Evolutionary conservation across 2,329 filamentous ascomycete genomes (phyloP), one percentile per base, ranked within the genome.

Genomic region (Colletotrichum aenigma): DNA sequence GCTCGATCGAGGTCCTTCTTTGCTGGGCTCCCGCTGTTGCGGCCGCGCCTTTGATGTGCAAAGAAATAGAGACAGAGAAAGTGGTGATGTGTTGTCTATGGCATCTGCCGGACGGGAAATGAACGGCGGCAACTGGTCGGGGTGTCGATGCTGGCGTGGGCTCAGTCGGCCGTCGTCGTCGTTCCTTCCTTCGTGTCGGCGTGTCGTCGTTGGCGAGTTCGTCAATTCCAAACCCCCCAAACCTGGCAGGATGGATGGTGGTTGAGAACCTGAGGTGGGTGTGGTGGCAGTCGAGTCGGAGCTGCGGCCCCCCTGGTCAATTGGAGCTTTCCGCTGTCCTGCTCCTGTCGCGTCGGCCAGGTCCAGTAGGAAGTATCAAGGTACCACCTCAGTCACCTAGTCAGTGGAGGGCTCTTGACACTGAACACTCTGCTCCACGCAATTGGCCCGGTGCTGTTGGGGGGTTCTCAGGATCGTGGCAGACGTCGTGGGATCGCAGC

Each of bases 241-340:
- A 34, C 62, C 66, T 55, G 48, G 66, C 36, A 56, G 28, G 43
- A 67, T 30, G 30, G 66, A 32, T 12, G 48, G 67, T 43, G 52
- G 72, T 67, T 52, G 43, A 52, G 43, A 52, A 52, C 43, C 43
- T 52, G 43, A 52, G 43, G 43, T 52, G 43, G 43, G 43, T 52
- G 43, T 52, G 43, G 43, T 52, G 43, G 43, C 43, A 52, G 43
- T 52, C n/a, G 43, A 62, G 61, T 75, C 52, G 70, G 73, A 73
- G 73, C 70, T 74, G 70, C 65, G 36, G 68, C 38, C 38, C 58
- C 67, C 68, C 68, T 65, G 58, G 30, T 71, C 68, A 62, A 70
- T 70, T 70, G 67, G 56, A 70, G 67, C 67, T 62, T 30, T 64
- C 56, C 67, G 55, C 67, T 34, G 36, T 70, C 38, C 67, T 18